Evolutionary conservation across 306 rosid species (phyloP), one percentile per base, ranked within the genome.

Genomic region (Acacia confusa): DNA sequence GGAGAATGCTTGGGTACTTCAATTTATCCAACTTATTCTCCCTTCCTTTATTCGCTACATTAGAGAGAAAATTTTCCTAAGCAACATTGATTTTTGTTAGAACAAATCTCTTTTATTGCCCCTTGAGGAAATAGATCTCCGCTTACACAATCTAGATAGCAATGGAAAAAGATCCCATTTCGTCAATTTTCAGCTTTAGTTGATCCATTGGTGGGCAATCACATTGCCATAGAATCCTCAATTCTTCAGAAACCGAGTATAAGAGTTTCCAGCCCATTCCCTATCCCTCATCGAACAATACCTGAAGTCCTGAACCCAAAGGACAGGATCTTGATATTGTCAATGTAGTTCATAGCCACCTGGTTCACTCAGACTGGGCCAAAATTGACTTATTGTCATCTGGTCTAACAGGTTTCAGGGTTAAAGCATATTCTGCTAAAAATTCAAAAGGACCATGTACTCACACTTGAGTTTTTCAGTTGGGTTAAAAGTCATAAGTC

Each of bases 271-370:
- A 78, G 83, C 30, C 74, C 81, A 74, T 19, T 85, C 65, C 97
- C 95, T 19, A 75, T 94, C 6, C 97, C 97, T 74, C 95, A 92
- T 60, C 85, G 88, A 81, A 86, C 91, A 9, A 83, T 94, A 44
- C 94, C 92, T 32, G 85, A 86, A 50, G 92, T 40, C 94, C 92
- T 32, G 85, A 86, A 50, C 88, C 97, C 74, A 83, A 72, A 72
- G 97, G 92, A 15, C 94, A 91, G 60, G 97, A 92, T 85, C 89
- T 94, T 57, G 99, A 95, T 84, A 90, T 88, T 75, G 84, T 95
- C 9, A 91, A 88, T 43, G 89, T 93, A n/a, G 87, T 85, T 5
- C 94, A 85, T 70, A 87, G 95, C 83, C 94, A 93, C 75, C 63
- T 95, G 8, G 89, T 91, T 74, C 92, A 95, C 77, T 90, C 94